Percentiles rank a stretch among this genome's conserved stretches.
Conservation (phyloP, 78 protist genomes). For the Tieghemostelium lacteum region DNA sequence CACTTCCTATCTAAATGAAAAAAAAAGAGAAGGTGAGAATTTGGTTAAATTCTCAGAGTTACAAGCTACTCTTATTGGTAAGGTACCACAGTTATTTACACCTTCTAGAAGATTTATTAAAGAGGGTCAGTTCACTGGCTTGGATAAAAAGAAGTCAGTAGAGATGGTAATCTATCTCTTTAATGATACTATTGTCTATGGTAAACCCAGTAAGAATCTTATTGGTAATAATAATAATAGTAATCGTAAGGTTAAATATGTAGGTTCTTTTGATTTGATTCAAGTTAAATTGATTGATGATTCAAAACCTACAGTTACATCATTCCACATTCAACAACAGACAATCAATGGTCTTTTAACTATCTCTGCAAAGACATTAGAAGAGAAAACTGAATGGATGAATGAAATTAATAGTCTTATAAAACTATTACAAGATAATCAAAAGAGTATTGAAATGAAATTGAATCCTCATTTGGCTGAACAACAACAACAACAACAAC, state of each 20-base stretch:
- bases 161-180: constrained; percentile 36
- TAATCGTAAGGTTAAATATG: constrained; percentile 33
- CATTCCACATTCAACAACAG: background rate
- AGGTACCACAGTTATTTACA: constrained; percentile 31
- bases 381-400: background rate
- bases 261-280: constrained; percentile 23
- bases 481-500: background rate
- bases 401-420: background rate
- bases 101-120: constrained; percentile 37
- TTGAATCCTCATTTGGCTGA: background rate
- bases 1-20: constrained; percentile 65
- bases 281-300: background rate
- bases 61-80: constrained; percentile 18
- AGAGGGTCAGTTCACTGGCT: background rate
- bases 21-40: constrained; percentile 70
- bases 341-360: background rate
- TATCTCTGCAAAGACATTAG: background rate
- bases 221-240: background rate
- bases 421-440: constrained; percentile 1
- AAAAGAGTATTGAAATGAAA: constrained; percentile 19
- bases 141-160: background rate
- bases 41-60: constrained; percentile 31
- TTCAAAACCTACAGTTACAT: background rate
- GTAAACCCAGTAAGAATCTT: constrained; percentile 12
- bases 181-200: constrained; percentile 49